Evolutionary conservation across 495 filamentous ascomycete species (phyloP), one percentile per base, ranked within the genome.

Genomic region (Neurospora sublineolata): DNA sequence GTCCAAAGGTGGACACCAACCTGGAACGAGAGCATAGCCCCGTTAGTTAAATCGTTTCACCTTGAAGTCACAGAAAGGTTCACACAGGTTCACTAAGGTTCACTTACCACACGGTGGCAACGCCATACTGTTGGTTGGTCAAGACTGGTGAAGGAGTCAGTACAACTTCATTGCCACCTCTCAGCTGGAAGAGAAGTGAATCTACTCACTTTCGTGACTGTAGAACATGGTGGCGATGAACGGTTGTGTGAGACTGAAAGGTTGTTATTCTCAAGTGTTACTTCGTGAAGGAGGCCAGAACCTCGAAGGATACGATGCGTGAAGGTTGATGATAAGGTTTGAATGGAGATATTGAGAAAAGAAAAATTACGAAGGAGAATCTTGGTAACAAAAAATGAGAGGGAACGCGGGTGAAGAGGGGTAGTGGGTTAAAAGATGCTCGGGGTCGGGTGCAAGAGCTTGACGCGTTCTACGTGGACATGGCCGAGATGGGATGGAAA

Each of bases 81-180:
- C 9, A 20, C 10, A 0, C 8, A 27, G 20, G n/a, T 44, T 64
- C 5, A 9, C 16, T 23, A 9, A 37, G 37, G 42, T 37, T 46
- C 70, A 78, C 88, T 79, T 85, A 97, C 94, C 95, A 99, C 68
- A 99, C 89, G 3, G 94, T 97, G 4, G 94, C 93, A 70, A 99
- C 93, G 37, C 95, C 95, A 84, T 97, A 90, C 77, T 93, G 90
- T 52, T 90, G 89, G 64, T 88, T 93, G 6, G 92, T 97, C 70
- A 99, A 89, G 72, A 98, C 94, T 97, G 40, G 14, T 72, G 20
- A 37, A 6, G 6, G 9, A 73, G 71, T 78, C 12, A 79, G 75
- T 40, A 71, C 36, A 11, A 6, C n/a, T 7, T 60, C 10, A 3
- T 44, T n/a, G 3, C 41, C 36, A 7, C 16, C 10, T 37, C 14